phyloP scores from a whole-genome alignment of 2,329 filamentous ascomycete species.

The Tolypocladium paradoxum region DNA sequence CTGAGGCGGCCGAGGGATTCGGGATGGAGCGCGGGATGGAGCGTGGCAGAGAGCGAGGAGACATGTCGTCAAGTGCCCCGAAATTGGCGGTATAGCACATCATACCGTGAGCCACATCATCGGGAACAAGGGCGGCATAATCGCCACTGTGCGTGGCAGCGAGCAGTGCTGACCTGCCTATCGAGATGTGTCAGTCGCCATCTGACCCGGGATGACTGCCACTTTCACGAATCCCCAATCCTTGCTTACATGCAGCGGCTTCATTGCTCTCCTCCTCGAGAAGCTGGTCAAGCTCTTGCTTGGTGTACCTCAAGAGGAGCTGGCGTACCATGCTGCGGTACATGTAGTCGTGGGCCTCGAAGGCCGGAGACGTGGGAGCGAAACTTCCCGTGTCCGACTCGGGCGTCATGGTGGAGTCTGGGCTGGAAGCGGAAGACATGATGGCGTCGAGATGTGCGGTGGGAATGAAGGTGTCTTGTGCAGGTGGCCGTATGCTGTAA shows the following conservation, averaged over 20 bases:
- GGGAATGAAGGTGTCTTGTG: neutral
- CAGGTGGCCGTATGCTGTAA: neutral
- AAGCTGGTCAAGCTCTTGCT: slow-evolving; percentile 5
- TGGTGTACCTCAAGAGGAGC: slow-evolving; percentile 5
- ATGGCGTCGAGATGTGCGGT: neutral
- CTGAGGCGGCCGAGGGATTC: neutral
- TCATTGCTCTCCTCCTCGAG: slow-evolving; percentile 6
- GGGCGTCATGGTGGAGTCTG: slow-evolving; percentile 7
- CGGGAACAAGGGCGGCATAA: neutral
- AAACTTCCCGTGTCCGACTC: slow-evolving; percentile 8
- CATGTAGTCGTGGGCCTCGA: slow-evolving; percentile 1
- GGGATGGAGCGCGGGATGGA: neutral
- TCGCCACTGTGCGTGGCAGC: neutral
- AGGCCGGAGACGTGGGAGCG: slow-evolving; percentile 1
- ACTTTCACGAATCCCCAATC: too few species aligned
- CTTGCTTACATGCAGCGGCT: neutral
- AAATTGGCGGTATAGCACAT: neutral
- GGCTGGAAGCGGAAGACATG: slow-evolving; percentile 9
- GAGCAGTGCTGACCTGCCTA: neutral
- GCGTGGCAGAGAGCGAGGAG: neutral
- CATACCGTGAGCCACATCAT: neutral
- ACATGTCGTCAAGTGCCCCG: neutral
- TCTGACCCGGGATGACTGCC: too few species aligned
- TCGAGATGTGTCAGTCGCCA: neutral
- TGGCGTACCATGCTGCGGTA: slow-evolving; percentile 4